A percentile compares a stretch with the other conserved stretches of the same genome.
phyloP scores from a whole-genome alignment of 805 yeast genomes.

The Suhomyces sp. region DNA sequence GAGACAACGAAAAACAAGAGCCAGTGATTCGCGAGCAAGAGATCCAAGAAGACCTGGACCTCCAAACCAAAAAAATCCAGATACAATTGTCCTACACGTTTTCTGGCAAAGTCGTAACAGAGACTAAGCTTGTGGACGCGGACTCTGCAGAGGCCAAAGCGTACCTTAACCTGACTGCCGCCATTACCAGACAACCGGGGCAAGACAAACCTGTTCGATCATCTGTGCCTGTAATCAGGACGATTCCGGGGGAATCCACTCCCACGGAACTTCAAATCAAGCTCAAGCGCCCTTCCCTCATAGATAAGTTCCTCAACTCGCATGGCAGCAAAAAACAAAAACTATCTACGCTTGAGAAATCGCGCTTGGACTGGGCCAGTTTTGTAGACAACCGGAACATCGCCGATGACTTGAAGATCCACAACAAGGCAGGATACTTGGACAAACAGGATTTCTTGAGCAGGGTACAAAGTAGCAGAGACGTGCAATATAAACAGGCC shows the following conservation, averaged over 20 bases:
- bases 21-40: constrained; percentile 1
- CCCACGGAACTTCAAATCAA: constrained; percentile 48
- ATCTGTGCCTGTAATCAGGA: constrained; percentile 34
- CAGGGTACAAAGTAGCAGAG: constrained; percentile 63
- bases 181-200: constrained; percentile 17
- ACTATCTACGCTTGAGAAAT: constrained; percentile 87
- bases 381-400: constrained; percentile 87
- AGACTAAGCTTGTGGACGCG: constrained; percentile 72
- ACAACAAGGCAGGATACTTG: constrained; percentile 86
- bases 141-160: constrained; percentile 87
- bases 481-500: constrained; percentile 47
- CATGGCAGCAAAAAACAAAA: constrained; percentile 63
- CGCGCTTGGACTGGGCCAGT: constrained; percentile 91
- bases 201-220: constrained; percentile 17
- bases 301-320: constrained; percentile 71
- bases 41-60: constrained; percentile 14
- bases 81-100: constrained; percentile 79
- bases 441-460: constrained; percentile 87
- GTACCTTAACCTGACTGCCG: constrained; percentile 56
- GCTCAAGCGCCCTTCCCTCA: constrained; percentile 68
- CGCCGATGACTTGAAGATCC: constrained; percentile 72
- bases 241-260: constrained; percentile 28
- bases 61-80: constrained; percentile 51
- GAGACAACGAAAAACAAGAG: constrained; percentile 4
- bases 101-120: constrained; percentile 82